Evolutionary conservation across 495 filamentous ascomycete genomes (phyloP).

Genomic region (Tricharina praecox): DNA sequence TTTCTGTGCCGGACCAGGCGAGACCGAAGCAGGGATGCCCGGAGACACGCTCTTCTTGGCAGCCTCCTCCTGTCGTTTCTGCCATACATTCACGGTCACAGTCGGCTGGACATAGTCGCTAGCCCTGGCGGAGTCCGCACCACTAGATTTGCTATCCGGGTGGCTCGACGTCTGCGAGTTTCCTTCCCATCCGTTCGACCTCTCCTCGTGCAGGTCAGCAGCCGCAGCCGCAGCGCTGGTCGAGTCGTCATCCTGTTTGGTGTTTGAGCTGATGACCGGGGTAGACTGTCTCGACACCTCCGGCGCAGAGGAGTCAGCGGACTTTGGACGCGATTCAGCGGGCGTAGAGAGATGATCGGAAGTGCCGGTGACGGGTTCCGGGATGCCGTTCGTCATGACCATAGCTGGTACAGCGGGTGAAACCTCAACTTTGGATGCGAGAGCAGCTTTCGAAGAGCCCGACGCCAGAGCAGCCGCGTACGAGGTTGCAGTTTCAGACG

Average conservation of each 20-base stretch:
- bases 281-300: neutral
- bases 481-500: neutral
- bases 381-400: slow-evolving; percentile 11
- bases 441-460: neutral
- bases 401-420: neutral
- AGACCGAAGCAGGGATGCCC: neutral
- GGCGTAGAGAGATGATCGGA: slow-evolving; percentile 14
- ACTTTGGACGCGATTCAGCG: slow-evolving; percentile 12
- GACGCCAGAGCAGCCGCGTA: slow-evolving; percentile 7
- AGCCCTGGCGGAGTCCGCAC: slow-evolving; percentile 1
- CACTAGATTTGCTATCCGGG: slow-evolving; percentile 1
- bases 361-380: slow-evolving; percentile 14
- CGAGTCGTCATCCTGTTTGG: slow-evolving; percentile 12
- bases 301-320: neutral
- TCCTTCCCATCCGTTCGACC: slow-evolving; percentile 50
- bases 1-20: neutral
- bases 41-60: slow-evolving; percentile 23
- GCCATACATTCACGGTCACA: slow-evolving; percentile 75
- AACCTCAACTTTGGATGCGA: neutral
- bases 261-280: neutral
- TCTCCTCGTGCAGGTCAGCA: slow-evolving; percentile 44
- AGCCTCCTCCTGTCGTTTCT: slow-evolving; percentile 52
- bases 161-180: slow-evolving; percentile 41
- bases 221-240: slow-evolving; percentile 25
- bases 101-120: slow-evolving; percentile 28